Evolutionary conservation across 352 stramenopile species (phyloP), one percentile per base, ranked within the genome.

Genomic region (Globisporangium emineosum): DNA sequence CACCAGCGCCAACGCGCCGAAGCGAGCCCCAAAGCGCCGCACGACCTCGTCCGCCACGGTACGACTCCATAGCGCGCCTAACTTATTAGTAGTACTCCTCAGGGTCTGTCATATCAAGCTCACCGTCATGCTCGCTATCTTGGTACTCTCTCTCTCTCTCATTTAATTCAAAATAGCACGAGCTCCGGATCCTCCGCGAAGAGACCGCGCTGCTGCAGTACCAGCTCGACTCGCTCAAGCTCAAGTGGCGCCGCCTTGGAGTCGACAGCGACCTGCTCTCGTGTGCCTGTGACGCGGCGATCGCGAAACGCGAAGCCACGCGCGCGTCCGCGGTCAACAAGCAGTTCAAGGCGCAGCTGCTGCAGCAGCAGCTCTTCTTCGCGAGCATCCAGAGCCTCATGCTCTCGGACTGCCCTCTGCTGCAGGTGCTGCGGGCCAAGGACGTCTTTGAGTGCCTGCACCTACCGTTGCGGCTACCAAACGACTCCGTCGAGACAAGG

Each of bases 311-410:
- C 67, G 68, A 73, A 1, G 73, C 71, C 1, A 53, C 57, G 9
- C 69, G 83, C 58, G 62, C 79, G 2, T 75, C 83, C n/a, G 49
- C 67, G 15, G 53, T 77, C 13, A 89, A 86, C 60, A 62, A 68
- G 2, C 58, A 72, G 55, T 67, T 89, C 25, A 77, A 78, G 47
- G 71, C 80, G 60, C 79, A 85, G 64, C 64, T 82, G n/a, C 54
- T 79, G 52, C 69, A 86, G 63, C 79, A 89, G 56, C 79, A 89
- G 64, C 69, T 89, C 58, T 82, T 79, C 55, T 72, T 89, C 27
- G 77, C 79, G 27, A 79, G 75, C 0, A 52, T 89, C 21, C 79
- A 89, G 43, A 29, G 33, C 17, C 78, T 70, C 33, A 55, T 76
- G n/a, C 67, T 86, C 58, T 68, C 73, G 3, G 70, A 80, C 52